These are phyloP conservation scores for Aspergillus hiratsukae DNA, from an alignment of 2,329 filamentous ascomycete genomes.

Conservation along the genomic window DNA sequence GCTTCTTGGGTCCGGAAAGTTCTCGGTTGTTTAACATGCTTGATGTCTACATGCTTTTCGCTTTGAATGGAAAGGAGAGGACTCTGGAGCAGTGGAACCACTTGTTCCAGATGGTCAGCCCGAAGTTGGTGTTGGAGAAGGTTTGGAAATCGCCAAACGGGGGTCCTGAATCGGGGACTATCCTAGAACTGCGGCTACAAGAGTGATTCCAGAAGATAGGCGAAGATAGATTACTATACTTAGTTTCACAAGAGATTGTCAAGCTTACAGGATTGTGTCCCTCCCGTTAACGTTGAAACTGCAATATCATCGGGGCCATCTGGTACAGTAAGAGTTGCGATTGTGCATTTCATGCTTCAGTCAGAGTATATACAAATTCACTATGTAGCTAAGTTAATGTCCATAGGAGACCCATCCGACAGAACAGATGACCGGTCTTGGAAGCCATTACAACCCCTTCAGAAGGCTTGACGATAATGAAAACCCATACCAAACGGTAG, in stretches of 20 bases:
- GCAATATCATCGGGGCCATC: too few species aligned
- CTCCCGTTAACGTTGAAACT: too few species aligned
- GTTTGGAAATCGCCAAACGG: neutral
- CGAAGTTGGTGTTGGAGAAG: neutral
- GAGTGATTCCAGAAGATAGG: neutral
- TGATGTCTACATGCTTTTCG: neutral
- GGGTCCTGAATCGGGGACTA: neutral
- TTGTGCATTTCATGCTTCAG: neutral
- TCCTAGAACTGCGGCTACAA: neutral
- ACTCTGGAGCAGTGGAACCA: neutral
- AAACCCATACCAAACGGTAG: slow-evolving; percentile 27
- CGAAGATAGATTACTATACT: neutral
- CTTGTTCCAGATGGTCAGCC: neutral
- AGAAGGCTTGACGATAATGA: slow-evolving; percentile 16
- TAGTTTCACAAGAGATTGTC: neutral
- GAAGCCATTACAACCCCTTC: neutral
- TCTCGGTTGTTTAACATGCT: neutral
- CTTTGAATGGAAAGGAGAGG: slow-evolving; percentile 1
- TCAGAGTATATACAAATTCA: neutral
- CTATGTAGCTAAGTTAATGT: too few species aligned
- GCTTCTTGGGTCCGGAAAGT: neutral
- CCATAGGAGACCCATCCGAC: too few species aligned
- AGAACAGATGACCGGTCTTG: neutral
- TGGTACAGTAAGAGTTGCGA: neutral
- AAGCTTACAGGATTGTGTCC: too few species aligned